phyloP scores from a whole-genome alignment of 805 yeast genomes.

The Suhomyces sp. region DNA sequence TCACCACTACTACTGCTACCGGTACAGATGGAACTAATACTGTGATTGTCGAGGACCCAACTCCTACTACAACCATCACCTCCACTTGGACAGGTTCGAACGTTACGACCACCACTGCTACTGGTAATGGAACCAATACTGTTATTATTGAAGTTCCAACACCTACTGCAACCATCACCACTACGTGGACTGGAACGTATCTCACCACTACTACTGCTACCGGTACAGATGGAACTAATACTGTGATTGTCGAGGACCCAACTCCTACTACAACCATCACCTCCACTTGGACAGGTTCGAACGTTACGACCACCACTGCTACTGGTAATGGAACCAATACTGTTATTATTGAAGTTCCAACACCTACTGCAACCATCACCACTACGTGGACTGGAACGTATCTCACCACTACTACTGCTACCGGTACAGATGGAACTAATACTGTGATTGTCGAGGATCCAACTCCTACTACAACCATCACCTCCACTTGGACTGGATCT shows the following conservation, averaged over 20 bases:
- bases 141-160: slow-evolving; percentile 13
- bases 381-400: slow-evolving; percentile 7
- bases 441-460: slow-evolving; percentile 14
- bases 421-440: slow-evolving; percentile 9
- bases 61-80: slow-evolving; percentile 8
- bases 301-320: slow-evolving; percentile 19
- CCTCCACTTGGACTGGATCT: slow-evolving; percentile 18
- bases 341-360: slow-evolving; percentile 13
- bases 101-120: slow-evolving; percentile 5
- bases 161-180: slow-evolving; percentile 7
- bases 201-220: slow-evolving; percentile 5
- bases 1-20: slow-evolving; percentile 17
- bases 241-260: slow-evolving; percentile 13
- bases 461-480: slow-evolving; percentile 9
- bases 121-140: slow-evolving; percentile 7
- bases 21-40: slow-evolving; percentile 10
- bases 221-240: slow-evolving; percentile 7
- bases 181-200: slow-evolving; percentile 7
- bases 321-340: slow-evolving; percentile 10
- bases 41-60: slow-evolving; percentile 13
- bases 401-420: slow-evolving; percentile 6
- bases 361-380: slow-evolving; percentile 8
- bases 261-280: slow-evolving; percentile 10
- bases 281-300: slow-evolving; percentile 17
- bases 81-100: slow-evolving; percentile 7